Base-by-base conservation (phyloP, 2,329 filamentous ascomycete species). In the Ambrosiella beaveri region DNA sequence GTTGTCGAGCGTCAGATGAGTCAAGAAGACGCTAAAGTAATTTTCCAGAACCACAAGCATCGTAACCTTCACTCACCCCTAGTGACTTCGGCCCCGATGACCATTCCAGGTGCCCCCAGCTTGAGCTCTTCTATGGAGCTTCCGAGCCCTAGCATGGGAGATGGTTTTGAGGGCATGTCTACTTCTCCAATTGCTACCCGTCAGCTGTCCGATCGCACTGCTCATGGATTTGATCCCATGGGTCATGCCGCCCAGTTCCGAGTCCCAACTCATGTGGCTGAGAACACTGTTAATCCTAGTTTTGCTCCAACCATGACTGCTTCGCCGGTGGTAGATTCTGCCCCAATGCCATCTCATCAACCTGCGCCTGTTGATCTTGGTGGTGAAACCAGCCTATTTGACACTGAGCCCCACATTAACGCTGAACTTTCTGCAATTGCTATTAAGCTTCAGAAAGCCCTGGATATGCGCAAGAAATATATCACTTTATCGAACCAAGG, bases 1-100 rank as follows among this genome's bases (percentile, higher is more conserved):
- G 85, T 91, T 56, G 86, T 88, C 57, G 93, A 98, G 71, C 94
- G 93, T 65, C 87, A 91, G 66, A 86, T 95, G 82, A 94, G 85
- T 66, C 89, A 95, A 69, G 84, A 87, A 35, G 93, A 98, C 68
- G 88, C 91, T 61, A 97, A 95, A 70, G 78, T 96, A 62, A 95
- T 97, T 73, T 98, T 95, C 69, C 91, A 96, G 71, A 62, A 60
- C 39, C 59, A 61, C 53, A 58, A 61, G 15, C 50, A 36, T 27
- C 56, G 59, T 15, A 61, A 55, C 38, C 36, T 58, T 12, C 49
- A 58, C 13, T 61, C 57, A 27, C 59, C 56, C n/a, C 50, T 59
- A 9, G 41, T 50, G 4, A 47, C 44, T 11, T 47, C 37, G 11
- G 49, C 40, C 15, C 49, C 57, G 9, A 44, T 47, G 38, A 53